phyloP scores from a whole-genome alignment of 139 green algal species.

The Coccomyxa sp. region DNA sequence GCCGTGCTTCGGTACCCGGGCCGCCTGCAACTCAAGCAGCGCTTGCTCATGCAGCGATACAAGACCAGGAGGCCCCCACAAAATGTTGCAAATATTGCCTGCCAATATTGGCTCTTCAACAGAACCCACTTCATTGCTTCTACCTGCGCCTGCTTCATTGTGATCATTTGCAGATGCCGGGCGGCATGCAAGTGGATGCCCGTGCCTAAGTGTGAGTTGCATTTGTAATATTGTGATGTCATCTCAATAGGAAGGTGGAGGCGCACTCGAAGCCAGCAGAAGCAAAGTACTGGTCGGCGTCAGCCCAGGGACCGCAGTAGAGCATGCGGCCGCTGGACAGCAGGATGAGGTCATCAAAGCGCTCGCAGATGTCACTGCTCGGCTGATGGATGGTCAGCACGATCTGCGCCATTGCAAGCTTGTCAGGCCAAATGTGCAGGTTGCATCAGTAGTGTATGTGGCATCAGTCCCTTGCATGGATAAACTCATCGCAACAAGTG shows the following conservation, averaged over 20 bases:
- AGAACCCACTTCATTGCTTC: background rate
- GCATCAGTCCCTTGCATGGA: background rate
- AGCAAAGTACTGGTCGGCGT: conserved; percentile 49
- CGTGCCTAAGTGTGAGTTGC: too few relatives aligned
- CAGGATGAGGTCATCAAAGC: conserved; percentile 76
- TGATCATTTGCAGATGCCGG: too few relatives aligned
- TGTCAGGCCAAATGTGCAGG: too few relatives aligned
- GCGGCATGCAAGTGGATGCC: too few relatives aligned
- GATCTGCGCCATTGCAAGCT: conserved; percentile 16
- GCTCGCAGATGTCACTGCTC: conserved; percentile 58
- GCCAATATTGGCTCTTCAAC: too few relatives aligned
- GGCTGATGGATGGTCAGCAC: conserved; percentile 71
- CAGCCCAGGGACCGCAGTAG: conserved; percentile 60
- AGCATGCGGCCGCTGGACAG: conserved; percentile 29
- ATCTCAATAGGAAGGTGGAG: background rate
- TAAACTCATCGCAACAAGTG: too few relatives aligned
- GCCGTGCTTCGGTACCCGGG: background rate
- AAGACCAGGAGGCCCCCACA: too few relatives aligned
- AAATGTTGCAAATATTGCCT: too few relatives aligned
- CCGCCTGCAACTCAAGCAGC: background rate
- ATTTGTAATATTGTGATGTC: background rate
- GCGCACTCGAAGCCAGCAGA: conserved; percentile 17
- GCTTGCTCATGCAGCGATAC: background rate
- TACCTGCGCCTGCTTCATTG: too few relatives aligned
- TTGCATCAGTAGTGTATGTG: background rate